Percentiles rank a stretch among this genome's conserved stretches.
Evolutionary conservation across 306 rosid genomes (phyloP).

Genomic region (Pyrus bretschneideri): DNA sequence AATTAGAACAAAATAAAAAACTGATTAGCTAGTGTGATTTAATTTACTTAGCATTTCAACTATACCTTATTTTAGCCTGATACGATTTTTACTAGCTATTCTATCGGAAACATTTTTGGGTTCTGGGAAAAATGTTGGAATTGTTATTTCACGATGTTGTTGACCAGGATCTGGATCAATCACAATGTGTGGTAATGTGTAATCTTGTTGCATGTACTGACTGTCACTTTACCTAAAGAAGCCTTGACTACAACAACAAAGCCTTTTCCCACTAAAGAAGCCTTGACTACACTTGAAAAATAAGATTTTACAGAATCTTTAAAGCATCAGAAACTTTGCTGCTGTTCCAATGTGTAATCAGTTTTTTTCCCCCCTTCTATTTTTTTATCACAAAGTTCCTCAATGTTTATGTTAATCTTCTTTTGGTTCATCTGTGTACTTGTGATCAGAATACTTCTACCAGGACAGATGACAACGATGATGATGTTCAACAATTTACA

Average conservation of each 20-base stretch:
- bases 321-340: background rate
- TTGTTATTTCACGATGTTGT: background rate
- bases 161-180: background rate
- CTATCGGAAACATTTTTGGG: background rate
- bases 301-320: background rate
- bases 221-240: background rate
- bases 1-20: background rate
- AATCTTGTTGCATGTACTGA: background rate
- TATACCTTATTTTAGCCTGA: background rate
- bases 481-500: constrained; percentile 28
- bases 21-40: background rate
- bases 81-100: background rate
- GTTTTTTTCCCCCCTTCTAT: background rate
- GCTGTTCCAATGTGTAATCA: background rate
- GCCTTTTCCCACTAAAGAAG: background rate
- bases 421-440: background rate
- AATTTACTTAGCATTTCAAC: background rate
- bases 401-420: background rate
- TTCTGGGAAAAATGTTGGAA: background rate
- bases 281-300: background rate
- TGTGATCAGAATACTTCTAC: constrained; percentile 27
- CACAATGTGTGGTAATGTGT: background rate
- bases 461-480: constrained; percentile 32
- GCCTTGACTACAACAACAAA: background rate
- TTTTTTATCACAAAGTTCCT: background rate